Conservation (phyloP, 2,329 filamentous ascomycete species). For the Nemania sp. region DNA sequence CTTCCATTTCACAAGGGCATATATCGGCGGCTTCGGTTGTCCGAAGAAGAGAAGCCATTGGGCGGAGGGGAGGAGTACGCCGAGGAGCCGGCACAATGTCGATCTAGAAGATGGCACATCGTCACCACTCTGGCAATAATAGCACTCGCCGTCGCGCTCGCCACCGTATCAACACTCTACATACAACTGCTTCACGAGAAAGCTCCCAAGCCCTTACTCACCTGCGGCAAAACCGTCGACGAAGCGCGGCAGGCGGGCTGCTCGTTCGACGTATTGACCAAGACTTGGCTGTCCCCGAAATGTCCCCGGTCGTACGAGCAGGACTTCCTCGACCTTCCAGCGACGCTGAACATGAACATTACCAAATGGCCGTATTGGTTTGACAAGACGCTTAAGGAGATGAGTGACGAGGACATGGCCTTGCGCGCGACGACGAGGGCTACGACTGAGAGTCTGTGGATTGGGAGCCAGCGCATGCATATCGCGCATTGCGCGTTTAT, state of each 20-base stretch:
- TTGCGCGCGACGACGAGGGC: constrained; percentile 3
- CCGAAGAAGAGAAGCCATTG: constrained; percentile 6
- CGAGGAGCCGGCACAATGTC: neutral
- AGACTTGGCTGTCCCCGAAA: constrained; percentile 11
- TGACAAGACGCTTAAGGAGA: constrained; percentile 6
- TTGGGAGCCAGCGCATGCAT: constrained; percentile 16
- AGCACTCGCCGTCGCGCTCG: constrained; percentile 1
- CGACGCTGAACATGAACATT: constrained; percentile 8
- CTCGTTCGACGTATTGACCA: constrained; percentile 20
- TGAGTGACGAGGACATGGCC: constrained; percentile 21
- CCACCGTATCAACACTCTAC: constrained; percentile 7
- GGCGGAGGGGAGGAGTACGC: neutral
- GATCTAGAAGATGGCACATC: neutral
- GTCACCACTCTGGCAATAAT: neutral
- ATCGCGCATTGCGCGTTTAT: constrained; percentile 19
- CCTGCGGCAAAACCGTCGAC: constrained; percentile 11
- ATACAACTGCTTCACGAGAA: constrained; percentile 3
- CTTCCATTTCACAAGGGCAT: neutral
- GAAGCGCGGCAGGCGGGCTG: constrained; percentile 13
- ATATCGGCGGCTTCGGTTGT: constrained; percentile 11
- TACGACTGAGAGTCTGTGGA: neutral
- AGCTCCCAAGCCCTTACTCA: constrained; percentile 4
- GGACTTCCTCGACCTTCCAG: constrained; percentile 9
- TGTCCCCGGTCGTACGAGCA: constrained; percentile 16
- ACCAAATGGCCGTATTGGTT: constrained; percentile 20